Evolutionary conservation across 768 basidiomycete genomes (phyloP), one percentile per base, ranked within the genome.

Genomic region (Suillus tomentosus): DNA sequence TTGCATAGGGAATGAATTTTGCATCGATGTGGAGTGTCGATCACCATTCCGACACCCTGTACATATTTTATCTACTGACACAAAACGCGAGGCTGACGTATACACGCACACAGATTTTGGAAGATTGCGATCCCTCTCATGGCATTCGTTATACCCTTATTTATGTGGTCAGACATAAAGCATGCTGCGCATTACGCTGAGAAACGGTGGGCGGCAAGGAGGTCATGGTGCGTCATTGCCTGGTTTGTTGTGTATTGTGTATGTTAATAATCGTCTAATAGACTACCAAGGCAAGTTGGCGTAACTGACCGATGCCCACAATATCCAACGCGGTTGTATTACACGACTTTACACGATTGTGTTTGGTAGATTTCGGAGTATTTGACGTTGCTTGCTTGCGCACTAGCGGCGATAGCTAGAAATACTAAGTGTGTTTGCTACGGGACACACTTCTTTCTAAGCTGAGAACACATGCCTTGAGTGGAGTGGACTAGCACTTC

Each of bases 1-100:
- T 42, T 43, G 27, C 15, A 11, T 66, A 89, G 87, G 86, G 87
- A 55, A 89, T 89, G 88, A 89, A 90, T 77, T 88, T 89, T 66
- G 60, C 71, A 0, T 43, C 48, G 31, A 84, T 89, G 80, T 83
- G 81, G 82, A 78, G 81, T 42, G 75, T 86, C 19, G 37, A 82
- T 1, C 60, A 81, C 1, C 60, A 80, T 61, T 79, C 80, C 15
- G 85, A 86, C 68, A 17, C 79, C 24, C 66, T 85, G 83, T 85
- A 66, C 50, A 82, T 73, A 37, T 40, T 4, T 1, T 31, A 31
- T 31, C 5, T 31, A 7, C 14, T 55, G 3, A 15, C 5, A 57
- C 17, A 2, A 27, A 27, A 27, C 27, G 3, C 27, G 27, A 27
- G 31, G 51, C 34, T 70, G 69, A 54, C 11, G 67, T 14, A 10